Percentiles rank a stretch among this genome's conserved stretches.
These are phyloP conservation scores for Escovopsis weberi DNA, from an alignment of 2,329 filamentous ascomycete species.

Conservation along the genomic window DNA sequence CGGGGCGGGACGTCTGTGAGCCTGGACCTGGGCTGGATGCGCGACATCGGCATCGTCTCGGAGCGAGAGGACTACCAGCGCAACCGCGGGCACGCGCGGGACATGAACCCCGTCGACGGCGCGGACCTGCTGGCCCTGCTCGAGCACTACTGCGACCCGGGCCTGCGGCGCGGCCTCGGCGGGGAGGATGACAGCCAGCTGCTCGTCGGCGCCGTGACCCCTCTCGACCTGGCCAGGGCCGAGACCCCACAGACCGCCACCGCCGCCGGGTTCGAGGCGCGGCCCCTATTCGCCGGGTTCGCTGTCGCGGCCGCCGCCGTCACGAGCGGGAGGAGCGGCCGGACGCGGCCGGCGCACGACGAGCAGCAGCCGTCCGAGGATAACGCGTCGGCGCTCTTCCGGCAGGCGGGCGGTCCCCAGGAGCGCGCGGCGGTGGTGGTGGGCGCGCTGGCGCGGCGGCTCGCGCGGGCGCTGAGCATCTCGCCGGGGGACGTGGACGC, in stretches of 20 bases:
- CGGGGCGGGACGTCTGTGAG: neutral
- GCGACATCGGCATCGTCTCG: constrained; percentile 12
- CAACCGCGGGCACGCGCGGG: neutral
- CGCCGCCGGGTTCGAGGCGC: neutral
- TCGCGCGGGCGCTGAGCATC: constrained; percentile 19
- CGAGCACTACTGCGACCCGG: constrained; percentile 1
- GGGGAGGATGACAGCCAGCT: neutral
- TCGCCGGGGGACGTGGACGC: constrained; percentile 10
- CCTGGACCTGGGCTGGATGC: constrained; percentile 11
- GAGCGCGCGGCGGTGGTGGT: constrained; percentile 4
- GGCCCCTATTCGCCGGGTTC: neutral
- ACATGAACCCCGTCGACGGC: constrained; percentile 1
- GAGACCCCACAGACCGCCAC: neutral
- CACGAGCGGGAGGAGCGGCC: neutral
- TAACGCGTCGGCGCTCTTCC: neutral
- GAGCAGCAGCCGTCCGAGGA: neutral
- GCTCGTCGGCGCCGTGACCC: neutral
- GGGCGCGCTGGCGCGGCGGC: constrained; percentile 13
- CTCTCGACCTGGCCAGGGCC: neutral
- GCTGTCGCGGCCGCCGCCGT: neutral
- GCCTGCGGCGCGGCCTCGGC: neutral
- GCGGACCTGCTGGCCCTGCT: neutral
- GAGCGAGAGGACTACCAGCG: constrained; percentile 6
- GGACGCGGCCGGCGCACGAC: neutral
- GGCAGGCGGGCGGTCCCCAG: neutral